A percentile compares a stretch with the other conserved stretches of the same genome.
Conservation (phyloP, 129 eudicot genomes). For the Tanacetum coccineum region DNA sequence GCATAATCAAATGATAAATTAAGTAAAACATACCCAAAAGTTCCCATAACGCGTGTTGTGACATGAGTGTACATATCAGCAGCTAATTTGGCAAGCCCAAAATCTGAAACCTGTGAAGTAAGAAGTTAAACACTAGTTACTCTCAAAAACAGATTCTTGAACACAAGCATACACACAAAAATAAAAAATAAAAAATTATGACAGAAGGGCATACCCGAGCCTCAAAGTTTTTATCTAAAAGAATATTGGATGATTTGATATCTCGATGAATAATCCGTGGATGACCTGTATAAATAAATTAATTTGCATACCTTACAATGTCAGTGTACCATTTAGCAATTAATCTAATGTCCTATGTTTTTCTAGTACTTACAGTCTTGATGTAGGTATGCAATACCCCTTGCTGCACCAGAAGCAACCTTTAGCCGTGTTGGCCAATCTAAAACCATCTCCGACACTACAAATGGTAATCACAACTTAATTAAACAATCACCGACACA, state of each 20-base stretch:
- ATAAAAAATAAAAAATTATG: background rate
- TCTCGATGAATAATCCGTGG: conserved; percentile 94
- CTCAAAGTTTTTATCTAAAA: conserved; percentile 75
- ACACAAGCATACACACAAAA: background rate
- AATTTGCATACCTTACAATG: no score
- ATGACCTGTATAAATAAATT: conserved; percentile 51
- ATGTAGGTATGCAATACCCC: conserved; percentile 89
- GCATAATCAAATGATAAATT: background rate
- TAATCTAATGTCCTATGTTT: no score
- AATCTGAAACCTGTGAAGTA: conserved; percentile 77
- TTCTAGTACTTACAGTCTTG: conserved; percentile 65
- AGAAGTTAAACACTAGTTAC: conserved; percentile 7
- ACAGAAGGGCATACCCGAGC: conserved; percentile 58
- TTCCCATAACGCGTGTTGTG: conserved; percentile 95
- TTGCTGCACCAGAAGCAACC: conserved; percentile 89
- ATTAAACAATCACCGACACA: background rate
- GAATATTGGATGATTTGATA: conserved; percentile 91
- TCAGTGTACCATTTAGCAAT: no score
- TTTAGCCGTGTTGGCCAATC: conserved; percentile 74
- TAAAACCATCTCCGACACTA: conserved; percentile 67
- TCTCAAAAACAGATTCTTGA: conserved; percentile 3
- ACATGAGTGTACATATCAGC: conserved; percentile 74
- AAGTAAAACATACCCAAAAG: conserved; percentile 62
- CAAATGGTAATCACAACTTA: conserved; percentile 15
- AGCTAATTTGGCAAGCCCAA: conserved; percentile 88